These are phyloP conservation scores for Fusarium napiforme DNA, from an alignment of 2,329 filamentous ascomycete species.

Conservation along the genomic window DNA sequence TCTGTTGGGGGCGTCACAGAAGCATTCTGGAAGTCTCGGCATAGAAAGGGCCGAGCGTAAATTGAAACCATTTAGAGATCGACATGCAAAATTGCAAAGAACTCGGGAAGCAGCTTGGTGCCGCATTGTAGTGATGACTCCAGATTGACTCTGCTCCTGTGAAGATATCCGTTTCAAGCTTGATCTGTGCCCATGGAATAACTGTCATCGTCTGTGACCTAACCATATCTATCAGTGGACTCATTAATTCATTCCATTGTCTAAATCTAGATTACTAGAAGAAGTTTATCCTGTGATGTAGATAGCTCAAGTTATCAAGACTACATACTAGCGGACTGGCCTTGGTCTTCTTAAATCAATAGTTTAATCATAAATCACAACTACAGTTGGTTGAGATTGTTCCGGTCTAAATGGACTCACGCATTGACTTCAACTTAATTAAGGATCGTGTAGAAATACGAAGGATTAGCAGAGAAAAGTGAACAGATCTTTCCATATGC, in stretches of 20 bases:
- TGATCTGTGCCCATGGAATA: fast-evolving
- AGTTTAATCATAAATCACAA: fast-evolving
- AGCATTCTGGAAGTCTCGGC: not conserved
- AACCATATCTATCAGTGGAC: no score
- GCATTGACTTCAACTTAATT: not conserved
- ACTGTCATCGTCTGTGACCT: fast-evolving
- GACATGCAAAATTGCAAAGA: fast-evolving
- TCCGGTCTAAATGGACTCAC: fast-evolving
- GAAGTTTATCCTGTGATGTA: no score
- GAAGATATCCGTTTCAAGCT: no score
- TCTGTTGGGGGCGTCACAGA: not conserved
- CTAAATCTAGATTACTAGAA: no score
- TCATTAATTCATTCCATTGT: no score
- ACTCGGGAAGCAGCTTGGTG: fast-evolving
- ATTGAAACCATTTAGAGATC: not conserved
- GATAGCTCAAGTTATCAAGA: no score
- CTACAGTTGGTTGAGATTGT: fast-evolving
- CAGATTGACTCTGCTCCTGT: fast-evolving
- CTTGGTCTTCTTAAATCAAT: fast-evolving
- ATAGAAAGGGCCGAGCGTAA: not conserved
- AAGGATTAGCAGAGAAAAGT: fast-evolving
- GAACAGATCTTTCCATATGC: not conserved
- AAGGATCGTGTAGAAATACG: not conserved
- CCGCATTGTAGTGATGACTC: no score
- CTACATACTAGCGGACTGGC: no score